Conservation (phyloP, 2,329 filamentous ascomycete species). For the Diplodia mutila region DNA sequence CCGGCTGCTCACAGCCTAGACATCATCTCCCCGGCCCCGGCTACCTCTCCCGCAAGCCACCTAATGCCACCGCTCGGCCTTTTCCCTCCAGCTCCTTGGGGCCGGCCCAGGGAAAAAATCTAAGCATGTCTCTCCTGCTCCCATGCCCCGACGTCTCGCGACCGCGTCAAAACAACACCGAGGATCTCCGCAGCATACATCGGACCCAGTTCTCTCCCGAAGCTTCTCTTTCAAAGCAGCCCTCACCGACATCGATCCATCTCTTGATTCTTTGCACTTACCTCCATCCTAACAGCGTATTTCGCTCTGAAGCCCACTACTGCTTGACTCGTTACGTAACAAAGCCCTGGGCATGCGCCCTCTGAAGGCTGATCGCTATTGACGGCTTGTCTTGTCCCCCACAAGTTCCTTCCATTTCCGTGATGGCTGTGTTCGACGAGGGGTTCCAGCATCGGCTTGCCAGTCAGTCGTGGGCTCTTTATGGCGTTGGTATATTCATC, state of each 20-base stretch:
- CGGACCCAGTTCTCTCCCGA: constrained; percentile 1
- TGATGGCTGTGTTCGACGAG: constrained; percentile 13
- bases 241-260: neutral
- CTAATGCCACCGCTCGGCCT: constrained; percentile 10
- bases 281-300: neutral
- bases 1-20: neutral
- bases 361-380: constrained; percentile 10
- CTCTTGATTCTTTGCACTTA: neutral
- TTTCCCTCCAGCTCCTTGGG: neutral
- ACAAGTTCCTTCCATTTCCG: neutral
- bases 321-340: neutral
- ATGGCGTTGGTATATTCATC: constrained; percentile 36
- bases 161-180: neutral
- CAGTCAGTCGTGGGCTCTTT: constrained; percentile 37
- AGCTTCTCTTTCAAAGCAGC: neutral
- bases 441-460: constrained; percentile 3
- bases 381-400: neutral
- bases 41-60: neutral
- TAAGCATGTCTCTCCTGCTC: constrained; percentile 6
- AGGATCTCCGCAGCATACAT: neutral
- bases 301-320: neutral
- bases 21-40: constrained; percentile 3
- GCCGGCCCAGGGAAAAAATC: constrained; percentile 1
- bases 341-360: constrained; percentile 1
- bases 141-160: neutral